Evolutionary conservation across 2,329 filamentous ascomycete species (phyloP).

Genomic region (Didymella arachidicola): DNA sequence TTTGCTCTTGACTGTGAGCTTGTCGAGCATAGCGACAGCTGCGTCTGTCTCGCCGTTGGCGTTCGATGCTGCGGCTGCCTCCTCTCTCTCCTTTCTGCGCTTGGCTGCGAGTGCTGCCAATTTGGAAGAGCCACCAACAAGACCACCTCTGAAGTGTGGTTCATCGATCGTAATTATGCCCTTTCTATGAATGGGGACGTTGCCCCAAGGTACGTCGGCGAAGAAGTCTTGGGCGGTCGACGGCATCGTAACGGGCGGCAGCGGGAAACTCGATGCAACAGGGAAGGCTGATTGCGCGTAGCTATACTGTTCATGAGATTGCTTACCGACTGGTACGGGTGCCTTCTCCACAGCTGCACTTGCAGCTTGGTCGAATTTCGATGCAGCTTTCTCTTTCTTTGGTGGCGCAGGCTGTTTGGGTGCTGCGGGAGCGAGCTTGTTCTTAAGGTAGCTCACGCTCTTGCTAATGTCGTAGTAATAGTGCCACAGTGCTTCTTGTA

Average conservation of each 20-base stretch:
- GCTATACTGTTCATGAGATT: constrained; percentile 28
- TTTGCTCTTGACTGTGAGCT: constrained; percentile 47
- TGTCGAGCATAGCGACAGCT: constrained; percentile 55
- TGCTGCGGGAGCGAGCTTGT: constrained; percentile 52
- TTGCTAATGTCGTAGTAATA: constrained; percentile 95
- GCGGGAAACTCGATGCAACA: constrained; percentile 34
- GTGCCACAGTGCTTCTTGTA: constrained; percentile 91
- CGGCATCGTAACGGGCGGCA: constrained; percentile 42
- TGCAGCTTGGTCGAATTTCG: constrained; percentile 57
- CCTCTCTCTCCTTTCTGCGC: constrained; percentile 80
- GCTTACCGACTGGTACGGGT: constrained; percentile 58
- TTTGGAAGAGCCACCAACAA: constrained; percentile 86
- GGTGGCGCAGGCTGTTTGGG: constrained; percentile 36
- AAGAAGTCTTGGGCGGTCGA: constrained; percentile 69
- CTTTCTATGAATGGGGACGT: constrained; percentile 70
- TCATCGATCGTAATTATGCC: constrained; percentile 69
- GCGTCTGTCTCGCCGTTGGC: constrained; percentile 37
- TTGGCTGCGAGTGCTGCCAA: constrained; percentile 88
- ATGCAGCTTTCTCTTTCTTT: constrained; percentile 53
- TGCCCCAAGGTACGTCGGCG: constrained; percentile 83
- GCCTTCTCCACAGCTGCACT: constrained; percentile 49
- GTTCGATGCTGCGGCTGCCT: constrained; percentile 55
- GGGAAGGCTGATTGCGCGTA: constrained; percentile 22
- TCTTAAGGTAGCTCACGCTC: constrained; percentile 79
- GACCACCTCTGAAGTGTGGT: constrained; percentile 66